Evolutionary conservation across 139 green algal species (phyloP).

Genomic region (Chlamydomonas sp.): DNA sequence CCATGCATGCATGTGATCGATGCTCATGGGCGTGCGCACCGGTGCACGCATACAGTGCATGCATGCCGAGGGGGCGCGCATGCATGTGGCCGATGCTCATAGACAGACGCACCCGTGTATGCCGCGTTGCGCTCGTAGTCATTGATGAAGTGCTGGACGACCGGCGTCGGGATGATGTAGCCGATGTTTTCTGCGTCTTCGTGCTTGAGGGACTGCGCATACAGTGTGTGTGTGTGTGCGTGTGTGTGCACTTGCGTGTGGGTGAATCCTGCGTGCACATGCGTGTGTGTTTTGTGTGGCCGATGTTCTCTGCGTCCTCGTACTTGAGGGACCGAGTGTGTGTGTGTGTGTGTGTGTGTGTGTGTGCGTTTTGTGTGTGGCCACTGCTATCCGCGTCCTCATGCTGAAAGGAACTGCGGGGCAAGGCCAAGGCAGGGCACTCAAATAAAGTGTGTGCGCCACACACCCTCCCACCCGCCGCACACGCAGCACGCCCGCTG

Average conservation of each 20-base stretch:
- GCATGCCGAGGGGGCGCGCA: no score
- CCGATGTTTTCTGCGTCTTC: conserved; percentile 63
- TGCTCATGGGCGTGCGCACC: no score
- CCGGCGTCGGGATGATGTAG: conserved; percentile 21
- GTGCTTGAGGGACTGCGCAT: conserved; percentile 36
- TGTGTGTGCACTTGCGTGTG: background rate
- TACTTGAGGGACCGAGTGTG: conserved; percentile 34
- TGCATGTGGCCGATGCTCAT: no score
- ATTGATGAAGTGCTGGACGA: conserved; percentile 61
- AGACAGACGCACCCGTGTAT: conserved; percentile 75
- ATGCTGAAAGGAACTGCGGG: conserved; percentile 8
- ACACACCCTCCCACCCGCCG: no score
- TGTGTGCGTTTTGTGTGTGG: background rate
- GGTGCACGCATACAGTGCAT: no score
- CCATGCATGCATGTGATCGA: no score
- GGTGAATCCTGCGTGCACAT: background rate
- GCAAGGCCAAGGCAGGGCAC: no score
- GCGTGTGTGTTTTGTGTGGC: conserved; percentile 26
- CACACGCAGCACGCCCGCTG: no score
- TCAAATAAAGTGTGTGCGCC: no score
- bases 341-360: background rate
- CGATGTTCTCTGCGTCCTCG: conserved; percentile 59
- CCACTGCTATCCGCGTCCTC: background rate
- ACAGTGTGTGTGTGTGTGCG: background rate
- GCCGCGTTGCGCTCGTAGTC: conserved; percentile 64